Conservation (phyloP, 1,139 yeast species). For the Yarrowia galli region DNA sequence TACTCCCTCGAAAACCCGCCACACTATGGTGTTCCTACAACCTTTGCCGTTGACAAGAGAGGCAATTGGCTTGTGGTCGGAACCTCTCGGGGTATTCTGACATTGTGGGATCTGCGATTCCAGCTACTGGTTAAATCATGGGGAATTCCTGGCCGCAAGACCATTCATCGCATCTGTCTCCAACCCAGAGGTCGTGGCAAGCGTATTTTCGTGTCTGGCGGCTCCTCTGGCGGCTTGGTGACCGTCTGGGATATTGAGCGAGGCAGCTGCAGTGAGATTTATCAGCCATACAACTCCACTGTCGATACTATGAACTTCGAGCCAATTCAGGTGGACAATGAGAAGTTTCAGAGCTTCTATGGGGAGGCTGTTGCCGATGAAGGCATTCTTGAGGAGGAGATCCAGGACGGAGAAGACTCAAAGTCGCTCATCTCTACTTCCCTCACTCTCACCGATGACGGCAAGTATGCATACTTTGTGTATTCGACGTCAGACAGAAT, state of each 20-base stretch:
- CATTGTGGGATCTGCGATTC: conserved; percentile 84
- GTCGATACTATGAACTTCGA: conserved; percentile 37
- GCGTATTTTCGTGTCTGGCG: conserved; percentile 68
- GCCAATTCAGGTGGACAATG: conserved; percentile 20
- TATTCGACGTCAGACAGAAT: conserved; percentile 54
- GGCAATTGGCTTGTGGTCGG: conserved; percentile 75
- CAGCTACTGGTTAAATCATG: conserved; percentile 66
- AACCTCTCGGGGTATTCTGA: conserved; percentile 73
- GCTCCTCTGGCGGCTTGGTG: conserved; percentile 63
- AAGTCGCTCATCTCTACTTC: conserved; percentile 27
- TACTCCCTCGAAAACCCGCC: conserved; percentile 65
- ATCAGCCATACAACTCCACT: conserved; percentile 43
- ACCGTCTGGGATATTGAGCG: conserved; percentile 80
- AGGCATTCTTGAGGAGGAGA: conserved; percentile 24
- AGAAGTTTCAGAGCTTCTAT: conserved; percentile 25
- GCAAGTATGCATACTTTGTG: conserved; percentile 47
- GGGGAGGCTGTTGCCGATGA: conserved; percentile 33
- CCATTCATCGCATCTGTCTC: conserved; percentile 57
- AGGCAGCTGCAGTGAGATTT: conserved; percentile 66
- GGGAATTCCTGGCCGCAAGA: conserved; percentile 59
- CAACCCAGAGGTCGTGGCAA: conserved; percentile 56
- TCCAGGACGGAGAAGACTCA: conserved; percentile 16
- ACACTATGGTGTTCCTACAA: conserved; percentile 68
- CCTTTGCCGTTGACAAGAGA: conserved; percentile 64
- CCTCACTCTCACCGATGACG: conserved; percentile 39